These are phyloP conservation scores for Yamadazyma trypodendri DNA, from an alignment of 1,139 yeast species.

Conservation along the genomic window DNA sequence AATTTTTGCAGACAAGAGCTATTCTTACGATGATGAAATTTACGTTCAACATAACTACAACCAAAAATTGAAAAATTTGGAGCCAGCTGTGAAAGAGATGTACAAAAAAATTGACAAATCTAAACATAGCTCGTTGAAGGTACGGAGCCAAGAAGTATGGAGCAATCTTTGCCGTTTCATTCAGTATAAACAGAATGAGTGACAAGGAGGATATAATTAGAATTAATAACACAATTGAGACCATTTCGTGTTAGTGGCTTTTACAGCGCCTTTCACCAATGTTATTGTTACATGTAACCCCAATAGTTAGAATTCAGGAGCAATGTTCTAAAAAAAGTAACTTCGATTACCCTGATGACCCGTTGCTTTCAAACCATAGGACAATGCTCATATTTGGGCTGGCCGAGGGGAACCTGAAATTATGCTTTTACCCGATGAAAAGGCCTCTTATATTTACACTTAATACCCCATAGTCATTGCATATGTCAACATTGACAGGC, in stretches of 20 bases:
- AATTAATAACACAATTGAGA: neutral
- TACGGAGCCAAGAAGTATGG: conserved; percentile 67
- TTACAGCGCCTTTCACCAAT: too few relatives aligned
- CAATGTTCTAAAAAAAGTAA: neutral
- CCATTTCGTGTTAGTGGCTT: too few relatives aligned
- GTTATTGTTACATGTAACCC: too few relatives aligned
- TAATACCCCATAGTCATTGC: too few relatives aligned
- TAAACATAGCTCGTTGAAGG: conserved; percentile 54
- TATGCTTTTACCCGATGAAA: too few relatives aligned
- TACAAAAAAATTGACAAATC: conserved; percentile 70
- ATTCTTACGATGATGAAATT: conserved; percentile 63
- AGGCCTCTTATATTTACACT: too few relatives aligned
- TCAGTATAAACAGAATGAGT: conserved; percentile 55
- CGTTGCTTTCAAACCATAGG: too few relatives aligned
- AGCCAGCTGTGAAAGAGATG: conserved; percentile 52
- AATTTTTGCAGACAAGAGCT: conserved; percentile 73
- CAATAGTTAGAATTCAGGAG: too few relatives aligned
- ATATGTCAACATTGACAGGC: too few relatives aligned
- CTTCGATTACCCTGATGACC: neutral
- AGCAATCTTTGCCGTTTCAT: conserved; percentile 72
- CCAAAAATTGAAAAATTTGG: conserved; percentile 38
- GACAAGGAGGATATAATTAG: neutral
- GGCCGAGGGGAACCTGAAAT: too few relatives aligned
- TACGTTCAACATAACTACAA: conserved; percentile 61
- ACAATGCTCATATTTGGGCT: too few relatives aligned